Base-by-base conservation (phyloP, 1,284 basidiomycete species). In the Microbotryum saponariae region DNA sequence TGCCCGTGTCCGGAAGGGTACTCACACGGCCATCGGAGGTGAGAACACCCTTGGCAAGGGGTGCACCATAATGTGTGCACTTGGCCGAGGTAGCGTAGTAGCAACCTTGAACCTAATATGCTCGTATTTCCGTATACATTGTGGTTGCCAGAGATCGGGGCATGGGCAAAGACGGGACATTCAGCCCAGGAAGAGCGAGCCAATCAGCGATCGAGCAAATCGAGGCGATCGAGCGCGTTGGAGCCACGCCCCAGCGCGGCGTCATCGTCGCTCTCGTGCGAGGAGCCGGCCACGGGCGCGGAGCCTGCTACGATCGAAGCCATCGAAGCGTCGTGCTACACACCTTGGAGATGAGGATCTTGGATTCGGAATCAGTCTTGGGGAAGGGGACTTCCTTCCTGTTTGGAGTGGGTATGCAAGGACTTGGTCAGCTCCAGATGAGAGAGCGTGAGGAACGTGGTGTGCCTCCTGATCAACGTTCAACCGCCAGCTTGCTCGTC, bases 11-110 rank as follows among this genome's bases (percentile, higher is more conserved):
- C n/a, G 23, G 37, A 50, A 54, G 56, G 8, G 49, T 47, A 51
- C 54, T 50, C 29, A 65, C 85, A 67, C 88, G 78, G 8, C 88
- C 90, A 72, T 89, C 85, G 33, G 83, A 81, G 10, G 86, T 84
- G 56, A 94, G 79, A 8, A 90, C 85, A 63, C 91, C 91, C 75
- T 91, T 90, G 8, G 78, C 82, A n/a, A 92, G 79, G 23, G 70
- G 86, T 2, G 89, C 87, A 16, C 89, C 89, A 72, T 89, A 91
- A 76, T 93, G 91, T 4, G 90, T 92, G 77, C 91, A 94, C 77
- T 85, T 88, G 18, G 87, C 87, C 65, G 85, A 87, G 0, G 88
- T 93, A 4, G 90, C 90, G 72, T 77, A 76, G 42, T 71, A 66
- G 52, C 69, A 47, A 59, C 70, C 72, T 59, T 67, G 54, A 59